These are phyloP conservation scores for Zygosaccharomyces sapae DNA, from an alignment of 1,139 yeast species.

Conservation along the genomic window DNA sequence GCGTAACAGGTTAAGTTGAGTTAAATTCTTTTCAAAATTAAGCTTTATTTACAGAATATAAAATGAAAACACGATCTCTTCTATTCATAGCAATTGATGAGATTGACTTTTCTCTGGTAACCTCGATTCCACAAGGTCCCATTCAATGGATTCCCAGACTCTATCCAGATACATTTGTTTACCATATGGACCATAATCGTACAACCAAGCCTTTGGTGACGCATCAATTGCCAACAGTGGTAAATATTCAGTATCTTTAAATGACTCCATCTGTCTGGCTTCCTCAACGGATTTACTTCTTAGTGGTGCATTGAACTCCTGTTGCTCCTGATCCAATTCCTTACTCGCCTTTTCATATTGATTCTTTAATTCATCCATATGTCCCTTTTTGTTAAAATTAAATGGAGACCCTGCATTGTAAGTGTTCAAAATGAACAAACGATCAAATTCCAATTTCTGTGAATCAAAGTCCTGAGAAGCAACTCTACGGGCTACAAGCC, in stretches of 20 bases:
- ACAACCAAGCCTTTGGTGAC: constrained; percentile 61
- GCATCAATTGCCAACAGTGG: constrained; percentile 70
- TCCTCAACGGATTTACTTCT: constrained; percentile 20
- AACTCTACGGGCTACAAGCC: constrained; percentile 61
- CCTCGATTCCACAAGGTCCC: constrained; percentile 61
- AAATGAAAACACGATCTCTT: background rate
- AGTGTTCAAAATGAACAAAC: constrained; percentile 63
- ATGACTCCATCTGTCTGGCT: constrained; percentile 22
- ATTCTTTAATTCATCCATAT: constrained; percentile 26
- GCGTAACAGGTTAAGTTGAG: no score
- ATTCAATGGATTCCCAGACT: constrained; percentile 67
- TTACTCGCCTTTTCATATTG: constrained; percentile 12
- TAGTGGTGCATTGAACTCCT: constrained; percentile 6
- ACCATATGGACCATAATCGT: constrained; percentile 75
- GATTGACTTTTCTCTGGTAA: constrained; percentile 41
- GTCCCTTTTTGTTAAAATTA: constrained; percentile 33
- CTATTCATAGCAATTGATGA: constrained; percentile 12
- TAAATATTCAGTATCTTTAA: constrained; percentile 37
- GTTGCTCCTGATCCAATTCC: constrained; percentile 8
- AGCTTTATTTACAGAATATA: constrained; percentile 1
- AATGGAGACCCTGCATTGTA: constrained; percentile 69
- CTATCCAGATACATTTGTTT: constrained; percentile 62
- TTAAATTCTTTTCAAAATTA: background rate
- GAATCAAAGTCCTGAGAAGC: constrained; percentile 27
- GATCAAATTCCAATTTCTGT: constrained; percentile 38